A percentile compares a stretch with the other conserved stretches of the same genome.
phyloP scores from a whole-genome alignment of 305 asterid species.

The Vinca major region DNA sequence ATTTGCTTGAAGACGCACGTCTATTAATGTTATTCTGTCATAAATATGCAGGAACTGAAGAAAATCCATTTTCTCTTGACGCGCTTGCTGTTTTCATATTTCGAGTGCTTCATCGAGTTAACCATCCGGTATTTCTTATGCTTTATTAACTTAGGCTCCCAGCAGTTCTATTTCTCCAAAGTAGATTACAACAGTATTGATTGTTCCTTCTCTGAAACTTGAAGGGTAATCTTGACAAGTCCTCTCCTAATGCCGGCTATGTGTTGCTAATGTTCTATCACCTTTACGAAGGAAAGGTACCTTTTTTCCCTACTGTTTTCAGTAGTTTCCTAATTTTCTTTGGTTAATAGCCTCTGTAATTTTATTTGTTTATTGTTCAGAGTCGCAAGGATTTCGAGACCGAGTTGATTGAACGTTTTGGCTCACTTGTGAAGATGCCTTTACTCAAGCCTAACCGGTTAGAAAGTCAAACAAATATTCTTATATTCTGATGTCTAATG shows the following conservation, averaged over 20 bases:
- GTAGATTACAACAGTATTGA: slow-evolving; percentile 15
- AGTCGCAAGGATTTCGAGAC: slow-evolving; percentile 72
- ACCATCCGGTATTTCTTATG: slow-evolving; percentile 71
- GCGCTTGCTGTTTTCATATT: slow-evolving; percentile 84
- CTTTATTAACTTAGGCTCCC: slow-evolving; percentile 15
- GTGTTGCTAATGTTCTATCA: slow-evolving; percentile 89
- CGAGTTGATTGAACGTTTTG: slow-evolving; percentile 82
- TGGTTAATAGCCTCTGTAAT: slow-evolving; percentile 8
- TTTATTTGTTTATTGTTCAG: slow-evolving; percentile 35
- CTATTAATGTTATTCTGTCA: slow-evolving; percentile 1
- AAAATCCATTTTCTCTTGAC: slow-evolving; percentile 82
- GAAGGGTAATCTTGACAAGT: slow-evolving; percentile 92
- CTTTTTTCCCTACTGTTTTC: background rate
- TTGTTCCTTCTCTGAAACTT: slow-evolving; percentile 24
- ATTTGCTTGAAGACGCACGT: slow-evolving; percentile 2
- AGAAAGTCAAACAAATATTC: slow-evolving; percentile 9
- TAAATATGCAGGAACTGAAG: slow-evolving; percentile 64
- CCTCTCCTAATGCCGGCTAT: slow-evolving; percentile 81
- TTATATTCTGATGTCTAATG: background rate
- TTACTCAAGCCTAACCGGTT: slow-evolving; percentile 70
- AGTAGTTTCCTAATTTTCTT: background rate
- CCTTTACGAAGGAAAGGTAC: slow-evolving; percentile 93
- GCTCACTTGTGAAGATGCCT: slow-evolving; percentile 91
- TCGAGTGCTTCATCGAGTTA: slow-evolving; percentile 75
- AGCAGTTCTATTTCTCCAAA: slow-evolving; percentile 3